Evolutionary conservation across 2,329 filamentous ascomycete species (phyloP).

Genomic region (Calonectria pseudoreteaudii): DNA sequence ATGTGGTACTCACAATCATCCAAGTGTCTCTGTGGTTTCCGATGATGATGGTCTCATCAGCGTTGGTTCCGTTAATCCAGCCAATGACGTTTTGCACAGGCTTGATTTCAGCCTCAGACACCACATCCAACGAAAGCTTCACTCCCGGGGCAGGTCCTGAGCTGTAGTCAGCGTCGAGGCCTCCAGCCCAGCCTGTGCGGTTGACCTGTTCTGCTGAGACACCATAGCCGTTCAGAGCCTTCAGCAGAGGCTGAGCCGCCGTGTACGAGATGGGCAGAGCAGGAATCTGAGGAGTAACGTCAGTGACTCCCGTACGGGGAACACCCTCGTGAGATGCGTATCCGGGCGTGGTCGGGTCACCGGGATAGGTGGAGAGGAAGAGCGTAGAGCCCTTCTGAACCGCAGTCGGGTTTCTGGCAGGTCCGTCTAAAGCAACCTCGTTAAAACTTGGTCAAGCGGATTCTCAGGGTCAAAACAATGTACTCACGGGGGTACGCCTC

Average conservation of each 20-base stretch:
- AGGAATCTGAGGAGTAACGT: conserved; percentile 79
- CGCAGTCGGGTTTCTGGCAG: conserved; percentile 80
- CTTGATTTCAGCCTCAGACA: conserved; percentile 75
- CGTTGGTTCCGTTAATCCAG: conserved; percentile 80
- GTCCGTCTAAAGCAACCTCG: conserved; percentile 58
- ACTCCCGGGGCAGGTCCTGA: conserved; percentile 64
- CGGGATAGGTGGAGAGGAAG: conserved; percentile 71
- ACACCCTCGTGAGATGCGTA: conserved; percentile 82
- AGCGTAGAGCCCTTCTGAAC: conserved; percentile 84
- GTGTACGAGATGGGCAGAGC: conserved; percentile 84
- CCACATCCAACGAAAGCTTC: conserved; percentile 72
- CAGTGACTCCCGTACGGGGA: conserved; percentile 71
- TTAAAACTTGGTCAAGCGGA: conserved; percentile 10
- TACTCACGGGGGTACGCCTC: conserved; percentile 71
- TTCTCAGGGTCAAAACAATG: not conserved
- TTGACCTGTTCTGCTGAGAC: conserved; percentile 75
- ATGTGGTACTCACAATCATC: conserved; percentile 38
- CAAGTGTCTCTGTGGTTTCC: conserved; percentile 80
- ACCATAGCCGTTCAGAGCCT: conserved; percentile 81
- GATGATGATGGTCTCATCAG: conserved; percentile 78
- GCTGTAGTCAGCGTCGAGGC: conserved; percentile 55
- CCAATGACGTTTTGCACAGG: conserved; percentile 85
- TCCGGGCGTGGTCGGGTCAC: conserved; percentile 84
- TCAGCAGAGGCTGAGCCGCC: conserved; percentile 82
- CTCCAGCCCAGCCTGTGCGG: conserved; percentile 68